Conservation (phyloP, 257 asterid species). For the Lavandula angustifolia region DNA sequence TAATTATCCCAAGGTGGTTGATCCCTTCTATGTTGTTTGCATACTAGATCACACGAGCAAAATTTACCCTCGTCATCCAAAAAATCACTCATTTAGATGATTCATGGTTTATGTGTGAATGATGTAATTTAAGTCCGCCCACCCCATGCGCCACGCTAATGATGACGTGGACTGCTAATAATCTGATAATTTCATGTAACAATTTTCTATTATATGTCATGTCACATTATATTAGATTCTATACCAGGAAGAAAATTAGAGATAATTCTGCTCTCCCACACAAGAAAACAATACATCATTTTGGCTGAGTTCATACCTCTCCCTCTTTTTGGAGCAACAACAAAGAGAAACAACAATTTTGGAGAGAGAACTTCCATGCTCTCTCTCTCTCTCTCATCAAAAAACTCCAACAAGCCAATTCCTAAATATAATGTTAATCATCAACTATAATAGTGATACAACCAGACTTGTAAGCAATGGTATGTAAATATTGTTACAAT, state of each 20-base stretch:
- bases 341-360: constrained; percentile 7
- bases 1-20: too few species aligned
- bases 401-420: constrained; percentile 33
- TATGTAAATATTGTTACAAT: constrained; percentile 13
- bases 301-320: neutral
- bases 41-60: too few species aligned
- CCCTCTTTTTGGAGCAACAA: neutral
- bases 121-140: neutral
- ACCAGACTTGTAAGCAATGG: constrained; percentile 7
- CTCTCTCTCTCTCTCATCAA: constrained; percentile 45
- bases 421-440: constrained; percentile 5
- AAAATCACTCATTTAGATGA: too few species aligned
- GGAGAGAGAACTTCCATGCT: constrained; percentile 39
- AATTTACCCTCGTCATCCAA: too few species aligned
- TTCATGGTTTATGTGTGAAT: too few species aligned
- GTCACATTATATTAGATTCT: too few species aligned
- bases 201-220: too few species aligned
- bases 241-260: too few species aligned
- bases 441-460: neutral
- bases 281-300: constrained; percentile 63
- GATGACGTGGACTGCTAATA: neutral
- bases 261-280: constrained; percentile 18
- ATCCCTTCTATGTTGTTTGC: too few species aligned
- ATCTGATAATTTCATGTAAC: too few species aligned
- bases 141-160: neutral